Evolutionary conservation across 148 eudicot species (phyloP), one percentile per base, ranked within the genome.

Genomic region (Rhododendron williamsianum): DNA sequence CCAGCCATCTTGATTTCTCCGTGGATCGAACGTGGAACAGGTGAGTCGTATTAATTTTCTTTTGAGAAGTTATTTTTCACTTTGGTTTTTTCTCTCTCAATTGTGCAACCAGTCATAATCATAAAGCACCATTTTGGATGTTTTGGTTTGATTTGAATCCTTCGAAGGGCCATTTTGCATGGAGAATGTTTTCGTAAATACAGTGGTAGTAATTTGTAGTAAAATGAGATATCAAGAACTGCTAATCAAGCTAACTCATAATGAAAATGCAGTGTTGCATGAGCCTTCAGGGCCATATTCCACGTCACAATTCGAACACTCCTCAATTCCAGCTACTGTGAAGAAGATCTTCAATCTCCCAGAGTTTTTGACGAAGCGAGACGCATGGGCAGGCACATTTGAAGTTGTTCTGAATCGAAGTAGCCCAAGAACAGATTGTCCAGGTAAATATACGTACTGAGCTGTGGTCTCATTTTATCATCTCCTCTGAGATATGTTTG

Each of bases 361-460:
- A n/a, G 93, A 92, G 13, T 95, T 95, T 63, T 82, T 95, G 80
- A 94, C 95, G 0, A 90, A 91, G 60, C 93, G 97, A 23, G 97
- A 95, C 58, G 93, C 89, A 1, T 95, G 97, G 97, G 97, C 98
- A 4, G 98, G 94, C 49, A 94, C 98, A 74, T 93, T 95, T 74
- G 97, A 94, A 36, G 85, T 76, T n/a, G 87, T 94, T 30, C 43
- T 92, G 0, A 95, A 56, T 58, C 78, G 94, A 79, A 86, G 80
- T 2, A 89, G 87, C 81, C 98, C 98, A 15, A 93, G 98, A 91
- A 92, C 90, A 13, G 95, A 95, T 74, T 95, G 98, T 83, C 95
- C 95, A 71, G 92, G 98, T 95, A 90, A 36, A 49, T 80, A 30
- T 4, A 30, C 76, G 5, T 46, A 7, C 49, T 46, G 4, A 71